Percentiles rank a stretch among this genome's conserved stretches.
These are phyloP conservation scores for Microbotryum violaceum DNA, from an alignment of 1,284 basidiomycete species.

Conservation along the genomic window DNA sequence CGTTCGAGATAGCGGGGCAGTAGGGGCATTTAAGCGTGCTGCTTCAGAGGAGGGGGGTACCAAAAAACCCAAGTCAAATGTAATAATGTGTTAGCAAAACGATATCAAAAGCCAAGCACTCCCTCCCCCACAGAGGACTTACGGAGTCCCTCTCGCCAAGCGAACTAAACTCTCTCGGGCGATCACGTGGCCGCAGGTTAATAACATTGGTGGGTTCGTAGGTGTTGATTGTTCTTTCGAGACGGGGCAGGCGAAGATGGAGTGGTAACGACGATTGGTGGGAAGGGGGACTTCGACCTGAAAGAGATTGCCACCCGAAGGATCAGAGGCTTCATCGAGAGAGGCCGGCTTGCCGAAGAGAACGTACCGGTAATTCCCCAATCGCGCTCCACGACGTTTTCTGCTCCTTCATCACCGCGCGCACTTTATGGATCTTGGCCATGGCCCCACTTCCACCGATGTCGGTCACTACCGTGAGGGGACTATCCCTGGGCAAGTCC, in stretches of 20 bases:
- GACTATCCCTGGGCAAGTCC: conserved; percentile 33
- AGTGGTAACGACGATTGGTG: conserved; percentile 73
- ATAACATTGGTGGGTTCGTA: conserved; percentile 93
- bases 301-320: too few relatives aligned
- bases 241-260: conserved; percentile 94
- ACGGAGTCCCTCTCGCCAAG: conserved; percentile 79
- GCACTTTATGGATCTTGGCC: conserved; percentile 42
- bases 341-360: not conserved
- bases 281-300: conserved; percentile 91
- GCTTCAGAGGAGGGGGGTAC: conserved; percentile 7
- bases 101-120: not conserved
- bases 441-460: conserved; percentile 43
- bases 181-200: conserved; percentile 89
- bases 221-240: conserved; percentile 86
- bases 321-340: too few relatives aligned
- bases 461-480: conserved; percentile 42
- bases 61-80: too few relatives aligned
- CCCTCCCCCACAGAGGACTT: conserved; percentile 40
- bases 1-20: conserved; percentile 66
- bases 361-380: conserved; percentile 42
- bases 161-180: conserved; percentile 79
- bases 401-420: conserved; percentile 43
- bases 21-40: conserved; percentile 84
- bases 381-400: conserved; percentile 44
- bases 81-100: too few relatives aligned